These are phyloP conservation scores for Rhizopogon vesiculosus DNA, from an alignment of 768 basidiomycete species.

Conservation along the genomic window DNA sequence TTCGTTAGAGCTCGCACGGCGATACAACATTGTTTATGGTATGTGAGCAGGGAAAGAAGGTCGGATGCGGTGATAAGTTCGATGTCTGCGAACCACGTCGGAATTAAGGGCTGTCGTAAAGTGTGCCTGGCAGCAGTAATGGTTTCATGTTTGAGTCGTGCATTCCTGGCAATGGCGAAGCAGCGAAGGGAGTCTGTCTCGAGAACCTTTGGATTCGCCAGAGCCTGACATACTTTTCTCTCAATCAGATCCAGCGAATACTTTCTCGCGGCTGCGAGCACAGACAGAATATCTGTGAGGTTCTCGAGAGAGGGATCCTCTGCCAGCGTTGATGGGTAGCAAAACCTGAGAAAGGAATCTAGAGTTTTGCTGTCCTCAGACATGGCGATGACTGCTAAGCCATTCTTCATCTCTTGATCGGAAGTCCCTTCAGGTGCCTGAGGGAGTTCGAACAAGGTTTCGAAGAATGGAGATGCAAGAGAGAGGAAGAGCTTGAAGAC, in stretches of 20 bases:
- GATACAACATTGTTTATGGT: constrained; percentile 11
- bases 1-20: constrained; percentile 3
- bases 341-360: constrained; percentile 22
- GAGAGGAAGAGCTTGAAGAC: constrained; percentile 28
- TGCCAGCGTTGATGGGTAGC: constrained; percentile 18
- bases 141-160: constrained; percentile 16
- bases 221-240: constrained; percentile 12
- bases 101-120: constrained; percentile 18
- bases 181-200: constrained; percentile 20
- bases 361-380: constrained; percentile 17
- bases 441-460: constrained; percentile 25
- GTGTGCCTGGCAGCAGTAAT: constrained; percentile 25
- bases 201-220: constrained; percentile 13
- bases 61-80: constrained; percentile 18
- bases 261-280: constrained; percentile 13
- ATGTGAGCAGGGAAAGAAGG: constrained; percentile 20
- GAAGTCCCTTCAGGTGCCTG: constrained; percentile 12
- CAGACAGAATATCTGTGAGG: constrained; percentile 1
- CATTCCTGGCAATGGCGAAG: constrained; percentile 27
- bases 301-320: constrained; percentile 13
- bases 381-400: constrained; percentile 16
- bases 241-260: constrained; percentile 14
- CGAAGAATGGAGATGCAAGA: constrained; percentile 30
- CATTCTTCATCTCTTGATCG: constrained; percentile 11
- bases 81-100: constrained; percentile 21